Evolutionary conservation across 73 alveolate genomes (phyloP), one percentile per base, ranked within the genome.

Genomic region (Blepharisma stoltei): DNA sequence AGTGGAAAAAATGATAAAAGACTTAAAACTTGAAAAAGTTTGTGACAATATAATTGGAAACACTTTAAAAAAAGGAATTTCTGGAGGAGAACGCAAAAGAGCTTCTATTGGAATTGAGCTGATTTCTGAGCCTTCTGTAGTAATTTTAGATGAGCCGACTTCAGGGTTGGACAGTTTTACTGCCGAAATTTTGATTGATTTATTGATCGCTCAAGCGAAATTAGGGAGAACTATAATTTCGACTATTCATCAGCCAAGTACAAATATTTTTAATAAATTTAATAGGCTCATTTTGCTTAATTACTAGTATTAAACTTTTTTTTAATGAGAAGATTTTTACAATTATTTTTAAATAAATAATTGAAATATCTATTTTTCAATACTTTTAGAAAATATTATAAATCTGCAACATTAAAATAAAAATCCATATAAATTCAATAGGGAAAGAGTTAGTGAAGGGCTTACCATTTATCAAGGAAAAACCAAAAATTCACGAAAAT

Each of bases 11-110:
- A 32, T 32, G 41, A 32, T 32, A 32, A 32, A 32, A 32, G 41
- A 32, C 41, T 32, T 32, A 32, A 32, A 32, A 3, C 41, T 32
- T 32, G 41, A 32, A 0, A 32, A 32, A 32, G 41, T 32, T 32
- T 32, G 41, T 32, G 41, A 32, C 41, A 32, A 32, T 32, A 32
- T 32, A 0, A 32, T 32, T 1, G 41, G 41, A 32, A 32, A 3
- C 41, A 3, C 3, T 32, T 32, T 32, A 32, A 32, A 32, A 32
- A n/a, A 14, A 52, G 83, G 83, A 27, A 80, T 84, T 11, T 84
- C 92, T 25, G 92, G 92, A 27, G 92, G 92, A 5, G 92, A 84
- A 48, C 27, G 85, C 41, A 84, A 84, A 55, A 70, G 92, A 48
- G 80, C 92, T 9, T 79, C 88, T 6, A 79, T 84, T 11, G 92